Percentiles rank a stretch among this genome's conserved stretches.
phyloP scores from a whole-genome alignment of 2,329 filamentous ascomycete genomes.

The Aspergillus sp. region DNA sequence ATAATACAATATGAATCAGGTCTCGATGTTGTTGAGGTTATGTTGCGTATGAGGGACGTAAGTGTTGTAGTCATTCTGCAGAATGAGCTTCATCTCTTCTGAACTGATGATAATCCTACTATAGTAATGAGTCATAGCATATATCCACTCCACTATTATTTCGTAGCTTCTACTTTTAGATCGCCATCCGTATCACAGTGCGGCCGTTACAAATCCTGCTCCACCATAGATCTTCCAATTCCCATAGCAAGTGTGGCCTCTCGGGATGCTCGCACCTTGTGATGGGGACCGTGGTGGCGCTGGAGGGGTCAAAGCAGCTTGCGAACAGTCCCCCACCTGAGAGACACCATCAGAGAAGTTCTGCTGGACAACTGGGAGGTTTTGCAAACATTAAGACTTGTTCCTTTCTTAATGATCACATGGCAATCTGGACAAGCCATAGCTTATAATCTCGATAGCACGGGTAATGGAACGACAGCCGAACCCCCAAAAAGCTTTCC shows the following conservation, averaged over 20 bases:
- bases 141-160: neutral
- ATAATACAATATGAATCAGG: too few relatives aligned
- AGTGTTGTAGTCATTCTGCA: neutral
- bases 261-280: neutral
- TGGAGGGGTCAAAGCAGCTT: constrained; percentile 13
- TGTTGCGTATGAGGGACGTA: too few relatives aligned
- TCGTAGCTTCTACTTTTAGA: neutral
- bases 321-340: neutral
- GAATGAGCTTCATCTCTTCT: neutral
- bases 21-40: too few relatives aligned
- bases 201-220: neutral
- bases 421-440: neutral
- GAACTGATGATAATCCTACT: neutral
- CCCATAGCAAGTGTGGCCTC: neutral
- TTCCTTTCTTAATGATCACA: neutral
- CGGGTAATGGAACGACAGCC: neutral
- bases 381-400: neutral
- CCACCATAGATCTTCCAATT: neutral
- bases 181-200: neutral
- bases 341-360: neutral
- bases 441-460: neutral
- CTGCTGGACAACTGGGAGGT: neutral
- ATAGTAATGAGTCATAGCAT: neutral
- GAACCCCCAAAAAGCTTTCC: neutral
- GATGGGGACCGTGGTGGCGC: constrained; percentile 19